These are phyloP conservation scores for Populus deltoides DNA, from an alignment of 345 rosid genomes.

Conservation along the genomic window DNA sequence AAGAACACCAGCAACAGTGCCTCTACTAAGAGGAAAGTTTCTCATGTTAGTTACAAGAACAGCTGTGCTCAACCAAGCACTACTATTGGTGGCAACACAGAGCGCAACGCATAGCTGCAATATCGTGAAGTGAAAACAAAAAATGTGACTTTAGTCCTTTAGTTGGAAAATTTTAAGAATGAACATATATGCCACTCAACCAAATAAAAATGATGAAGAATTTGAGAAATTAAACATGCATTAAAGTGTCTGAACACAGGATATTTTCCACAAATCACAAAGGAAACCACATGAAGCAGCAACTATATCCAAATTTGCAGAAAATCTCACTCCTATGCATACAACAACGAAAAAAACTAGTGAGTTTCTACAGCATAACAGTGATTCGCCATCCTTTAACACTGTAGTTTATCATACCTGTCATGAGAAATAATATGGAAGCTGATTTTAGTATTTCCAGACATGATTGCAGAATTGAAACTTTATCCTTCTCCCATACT, in stretches of 20 bases:
- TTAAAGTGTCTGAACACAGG: neutral
- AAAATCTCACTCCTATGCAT: neutral
- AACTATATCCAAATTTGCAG: neutral
- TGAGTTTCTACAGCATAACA: neutral
- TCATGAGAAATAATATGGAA: neutral
- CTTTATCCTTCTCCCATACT: too few species aligned
- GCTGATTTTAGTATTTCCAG: neutral
- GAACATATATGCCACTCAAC: neutral
- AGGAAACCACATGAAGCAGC: neutral
- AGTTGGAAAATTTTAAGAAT: neutral
- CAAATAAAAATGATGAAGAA: neutral
- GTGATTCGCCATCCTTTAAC: neutral
- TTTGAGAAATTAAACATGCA: neutral
- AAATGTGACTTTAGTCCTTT: neutral
- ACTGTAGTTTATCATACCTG: too few species aligned
- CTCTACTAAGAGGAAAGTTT: conserved; percentile 62
- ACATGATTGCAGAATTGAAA: too few species aligned
- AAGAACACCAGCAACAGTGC: conserved; percentile 63
- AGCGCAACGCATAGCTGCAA: conserved; percentile 64
- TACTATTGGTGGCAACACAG: conserved; percentile 54
- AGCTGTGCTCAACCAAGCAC: conserved; percentile 67
- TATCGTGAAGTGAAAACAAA: neutral
- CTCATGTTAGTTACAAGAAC: conserved; percentile 71
- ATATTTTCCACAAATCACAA: neutral
- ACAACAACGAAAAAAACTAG: neutral